A percentile compares a stretch with the other conserved stretches of the same genome.
Conservation (phyloP, 2,329 filamentous ascomycete species). For the Aspergillus luchuensis region DNA sequence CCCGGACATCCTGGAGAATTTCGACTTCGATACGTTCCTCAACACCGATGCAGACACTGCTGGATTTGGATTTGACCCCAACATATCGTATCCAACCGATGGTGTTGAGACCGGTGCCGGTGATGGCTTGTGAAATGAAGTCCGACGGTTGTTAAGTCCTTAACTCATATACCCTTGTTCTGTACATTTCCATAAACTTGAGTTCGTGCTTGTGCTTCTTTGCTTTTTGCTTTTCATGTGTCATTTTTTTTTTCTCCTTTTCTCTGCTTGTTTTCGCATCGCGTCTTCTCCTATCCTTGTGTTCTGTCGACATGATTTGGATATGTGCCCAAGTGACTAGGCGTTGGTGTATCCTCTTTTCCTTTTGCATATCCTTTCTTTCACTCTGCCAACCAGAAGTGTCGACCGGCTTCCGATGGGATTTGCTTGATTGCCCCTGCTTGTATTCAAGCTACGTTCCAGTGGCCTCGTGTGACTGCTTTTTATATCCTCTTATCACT, state of each 20-base stretch:
- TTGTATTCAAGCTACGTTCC: conserved; percentile 20
- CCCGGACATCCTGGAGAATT: conserved; percentile 54
- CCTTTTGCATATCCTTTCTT: conserved; percentile 31
- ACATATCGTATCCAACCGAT: conserved; percentile 41
- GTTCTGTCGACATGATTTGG: conserved; percentile 31
- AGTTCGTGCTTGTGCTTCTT: conserved; percentile 16
- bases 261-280: conserved; percentile 12
- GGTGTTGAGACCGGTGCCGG: conserved; percentile 47
- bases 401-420: conserved; percentile 18
- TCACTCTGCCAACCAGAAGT: conserved; percentile 16
- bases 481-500: conserved; percentile 28
- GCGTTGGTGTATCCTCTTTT: conserved; percentile 38
- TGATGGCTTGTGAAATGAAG: conserved; percentile 40
- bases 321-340: conserved; percentile 36
- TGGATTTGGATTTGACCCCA: conserved; percentile 48
- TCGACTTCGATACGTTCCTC: conserved; percentile 69
- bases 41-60: conserved; percentile 55
- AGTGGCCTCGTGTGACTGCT: conserved; percentile 27
- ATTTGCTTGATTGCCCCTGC: conserved; percentile 2
- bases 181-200: conserved; percentile 38
- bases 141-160: conserved; percentile 36
- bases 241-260: too few species aligned
- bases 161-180: conserved; percentile 44
- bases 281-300: conserved; percentile 18
- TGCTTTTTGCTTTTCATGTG: background rate